These are phyloP conservation scores for Diversispora eburnea DNA, from an alignment of 192 early-diverging fungal species.

Conservation along the genomic window DNA sequence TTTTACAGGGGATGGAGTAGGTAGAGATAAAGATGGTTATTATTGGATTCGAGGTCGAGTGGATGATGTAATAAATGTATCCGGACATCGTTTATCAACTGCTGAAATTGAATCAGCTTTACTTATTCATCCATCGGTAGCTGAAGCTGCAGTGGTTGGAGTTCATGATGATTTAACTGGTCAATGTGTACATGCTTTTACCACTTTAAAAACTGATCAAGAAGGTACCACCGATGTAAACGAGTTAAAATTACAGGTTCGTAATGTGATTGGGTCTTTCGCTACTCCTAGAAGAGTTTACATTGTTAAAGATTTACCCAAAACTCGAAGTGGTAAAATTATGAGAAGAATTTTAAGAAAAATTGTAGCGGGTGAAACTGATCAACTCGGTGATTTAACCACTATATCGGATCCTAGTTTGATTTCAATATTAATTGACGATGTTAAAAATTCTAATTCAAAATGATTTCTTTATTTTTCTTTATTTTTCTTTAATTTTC, in stretches of 20 bases:
- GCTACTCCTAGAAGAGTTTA: conserved; percentile 87
- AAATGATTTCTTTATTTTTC: too few relatives aligned
- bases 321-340: conserved; percentile 95
- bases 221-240: conserved; percentile 44
- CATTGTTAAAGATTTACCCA: conserved; percentile 84
- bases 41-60: conserved; percentile 90
- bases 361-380: conserved; percentile 80
- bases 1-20: conserved; percentile 94
- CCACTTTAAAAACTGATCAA: conserved; percentile 64
- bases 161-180: conserved; percentile 86
- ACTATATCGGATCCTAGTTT: conserved; percentile 79
- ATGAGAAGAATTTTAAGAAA: conserved; percentile 94
- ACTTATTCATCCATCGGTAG: conserved; percentile 72
- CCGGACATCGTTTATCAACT: conserved; percentile 90
- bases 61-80: conserved; percentile 92
- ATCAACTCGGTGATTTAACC: conserved; percentile 82
- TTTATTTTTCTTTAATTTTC: too few relatives aligned
- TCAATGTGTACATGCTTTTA: conserved; percentile 85
- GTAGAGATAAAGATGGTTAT: conserved; percentile 89
- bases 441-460: conserved; percentile 30
- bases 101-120: conserved; percentile 93
- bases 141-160: conserved; percentile 89
- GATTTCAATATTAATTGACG: conserved; percentile 38
- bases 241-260: conserved; percentile 73
- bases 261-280: conserved; percentile 89